phyloP scores from a whole-genome alignment of 441 rosid genomes.

The Syzygium malaccense region DNA sequence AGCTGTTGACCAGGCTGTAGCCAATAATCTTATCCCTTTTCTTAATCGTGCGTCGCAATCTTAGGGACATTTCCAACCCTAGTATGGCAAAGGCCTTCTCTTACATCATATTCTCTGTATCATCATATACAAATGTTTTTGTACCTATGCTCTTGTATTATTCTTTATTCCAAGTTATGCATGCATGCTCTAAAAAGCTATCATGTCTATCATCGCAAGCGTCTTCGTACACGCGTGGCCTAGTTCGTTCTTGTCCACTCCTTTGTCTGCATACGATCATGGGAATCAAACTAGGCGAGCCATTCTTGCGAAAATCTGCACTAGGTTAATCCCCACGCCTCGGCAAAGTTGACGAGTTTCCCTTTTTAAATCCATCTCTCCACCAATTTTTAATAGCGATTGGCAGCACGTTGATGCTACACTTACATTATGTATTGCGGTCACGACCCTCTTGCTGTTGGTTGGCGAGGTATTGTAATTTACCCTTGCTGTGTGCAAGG shows the following conservation, averaged over 20 bases:
- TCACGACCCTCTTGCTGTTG: not conserved
- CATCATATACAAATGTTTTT: not conserved
- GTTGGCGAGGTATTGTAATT: not conserved
- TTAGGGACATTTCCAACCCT: not conserved
- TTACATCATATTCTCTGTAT: not conserved
- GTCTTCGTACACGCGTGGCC: not conserved
- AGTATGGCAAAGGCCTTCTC: not conserved
- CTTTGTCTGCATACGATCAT: not conserved
- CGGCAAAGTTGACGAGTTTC: not conserved
- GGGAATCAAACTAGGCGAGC: not conserved
- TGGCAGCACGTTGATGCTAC: not conserved
- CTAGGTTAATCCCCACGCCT: not conserved
- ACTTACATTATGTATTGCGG: not conserved
- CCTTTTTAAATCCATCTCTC: not conserved
- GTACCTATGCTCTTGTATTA: no score
- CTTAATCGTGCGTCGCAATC: not conserved
- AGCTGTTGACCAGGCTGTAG: not conserved
- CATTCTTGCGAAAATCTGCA: not conserved
- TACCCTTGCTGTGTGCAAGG: not conserved
- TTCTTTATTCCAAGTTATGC: not conserved
- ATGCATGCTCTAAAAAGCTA: not conserved
- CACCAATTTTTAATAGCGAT: not conserved
- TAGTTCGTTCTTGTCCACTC: not conserved
- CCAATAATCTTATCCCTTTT: not conserved
- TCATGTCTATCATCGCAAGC: not conserved